Evolutionary conservation across 2,329 filamentous ascomycete genomes (phyloP).

Genomic region (Westerdykella sp.): DNA sequence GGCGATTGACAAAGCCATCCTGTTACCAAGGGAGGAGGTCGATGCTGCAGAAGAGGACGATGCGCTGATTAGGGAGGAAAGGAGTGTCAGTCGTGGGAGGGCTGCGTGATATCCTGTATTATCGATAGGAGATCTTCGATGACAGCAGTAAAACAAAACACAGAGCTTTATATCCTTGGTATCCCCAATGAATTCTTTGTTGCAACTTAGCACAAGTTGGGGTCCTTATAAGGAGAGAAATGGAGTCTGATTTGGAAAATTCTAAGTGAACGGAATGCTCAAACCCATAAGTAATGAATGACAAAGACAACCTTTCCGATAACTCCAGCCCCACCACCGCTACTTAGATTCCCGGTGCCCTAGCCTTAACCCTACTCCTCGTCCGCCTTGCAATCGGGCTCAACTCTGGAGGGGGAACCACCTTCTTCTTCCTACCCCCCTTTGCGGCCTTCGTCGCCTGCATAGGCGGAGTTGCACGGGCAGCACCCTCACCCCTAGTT

Average conservation of each 20-base stretch:
- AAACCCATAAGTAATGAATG: too few relatives aligned
- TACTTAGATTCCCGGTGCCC: background rate
- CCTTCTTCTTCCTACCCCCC: background rate
- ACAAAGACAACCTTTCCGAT: too few relatives aligned
- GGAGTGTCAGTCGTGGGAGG: slow-evolving; percentile 1
- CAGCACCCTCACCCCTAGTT: background rate
- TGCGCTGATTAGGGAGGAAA: slow-evolving; percentile 14
- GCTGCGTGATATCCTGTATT: background rate
- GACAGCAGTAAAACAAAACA: too few relatives aligned
- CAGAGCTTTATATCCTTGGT: too few relatives aligned
- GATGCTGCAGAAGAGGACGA: slow-evolving; percentile 21
- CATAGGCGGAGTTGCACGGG: background rate
- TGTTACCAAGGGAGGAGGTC: slow-evolving; percentile 33
- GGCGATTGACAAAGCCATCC: slow-evolving; percentile 46
- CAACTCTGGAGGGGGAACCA: background rate
- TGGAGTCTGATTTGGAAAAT: too few relatives aligned
- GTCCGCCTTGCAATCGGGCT: background rate
- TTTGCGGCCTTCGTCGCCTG: background rate
- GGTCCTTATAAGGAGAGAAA: too few relatives aligned
- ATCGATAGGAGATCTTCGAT: too few relatives aligned
- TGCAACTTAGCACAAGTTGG: too few relatives aligned
- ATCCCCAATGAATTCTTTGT: too few relatives aligned
- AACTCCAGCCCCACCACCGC: background rate
- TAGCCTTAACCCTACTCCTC: background rate
- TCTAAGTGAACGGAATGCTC: too few relatives aligned